Base-by-base conservation (phyloP, 1,284 basidiomycete genomes). In the Tausonia pullulans region DNA sequence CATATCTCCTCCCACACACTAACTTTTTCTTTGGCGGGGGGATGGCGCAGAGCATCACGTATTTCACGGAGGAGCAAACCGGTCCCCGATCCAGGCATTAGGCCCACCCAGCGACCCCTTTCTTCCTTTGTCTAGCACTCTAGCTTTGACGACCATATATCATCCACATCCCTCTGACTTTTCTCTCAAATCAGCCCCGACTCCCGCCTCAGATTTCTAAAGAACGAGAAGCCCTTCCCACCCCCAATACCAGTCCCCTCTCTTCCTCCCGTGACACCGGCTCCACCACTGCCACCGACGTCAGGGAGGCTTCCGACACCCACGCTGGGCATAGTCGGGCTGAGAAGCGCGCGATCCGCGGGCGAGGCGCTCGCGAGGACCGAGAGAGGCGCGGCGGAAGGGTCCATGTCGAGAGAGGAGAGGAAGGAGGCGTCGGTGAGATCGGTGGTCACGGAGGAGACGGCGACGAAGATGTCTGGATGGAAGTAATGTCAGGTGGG, bases 371-470 rank as follows among this genome's bases (percentile, higher is more conserved):
- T 62, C 52, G 61, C 44, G 7, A 65, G 54, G 13, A 65, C 50
- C n/a, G 41, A 43, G 41, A 57, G 52, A 27, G 52, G 27, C 13
- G 57, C 65, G 64, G 27, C 68, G 53, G 51, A 65, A 49, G 89
- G 88, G 72, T 97, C 92, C 94, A 98, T 98, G 74, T 98, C 94
- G 49, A 97, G 81, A 0, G 85, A 83, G 0, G 90, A 88, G 57
- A 95, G 82, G 81, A 98, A 97, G 0, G 92, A 96, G 0, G 88
- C 87, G 73, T 83, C 86, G 67, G 88, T 82, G 14, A 98, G 81
- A 58, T 96, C 90, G 45, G 83, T 82, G 72, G 90, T 88, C 4
- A 88, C 90, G 68, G 90, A 92, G 16, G 92, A 95, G 64, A 90
- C 86, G 3, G 88, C 87, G 51, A 97, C 79, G 79, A 98, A 98